phyloP scores from a whole-genome alignment of 768 basidiomycete species.

The Collybiopsis luxurians region DNA sequence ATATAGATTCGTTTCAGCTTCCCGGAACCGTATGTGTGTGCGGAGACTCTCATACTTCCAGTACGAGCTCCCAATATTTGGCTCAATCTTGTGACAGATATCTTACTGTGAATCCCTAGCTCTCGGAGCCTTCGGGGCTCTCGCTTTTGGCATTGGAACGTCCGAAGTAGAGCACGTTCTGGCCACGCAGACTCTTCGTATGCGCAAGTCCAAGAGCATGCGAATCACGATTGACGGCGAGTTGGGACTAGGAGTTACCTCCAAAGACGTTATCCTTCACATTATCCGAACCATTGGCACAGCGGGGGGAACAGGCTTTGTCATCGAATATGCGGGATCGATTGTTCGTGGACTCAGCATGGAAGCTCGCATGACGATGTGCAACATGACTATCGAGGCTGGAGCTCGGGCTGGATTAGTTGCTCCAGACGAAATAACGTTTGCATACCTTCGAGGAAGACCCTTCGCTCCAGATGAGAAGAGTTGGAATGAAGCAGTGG shows the following conservation, averaged over 20 bases:
- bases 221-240: slow-evolving; percentile 84
- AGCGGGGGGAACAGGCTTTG: slow-evolving; percentile 87
- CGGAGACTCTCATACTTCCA: slow-evolving; percentile 92
- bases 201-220: slow-evolving; percentile 91
- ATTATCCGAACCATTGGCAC: slow-evolving; percentile 91
- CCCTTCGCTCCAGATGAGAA: slow-evolving; percentile 82
- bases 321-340: slow-evolving; percentile 90
- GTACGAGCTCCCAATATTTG: slow-evolving; percentile 39
- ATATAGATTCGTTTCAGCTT: slow-evolving; percentile 35
- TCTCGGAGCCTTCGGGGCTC: slow-evolving; percentile 89
- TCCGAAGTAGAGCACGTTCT: slow-evolving; percentile 95
- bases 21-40: slow-evolving; percentile 84
- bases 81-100: slow-evolving; percentile 30
- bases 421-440: slow-evolving; percentile 88
- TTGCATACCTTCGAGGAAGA: slow-evolving; percentile 76
- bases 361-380: slow-evolving; percentile 89
- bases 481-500: slow-evolving; percentile 79
- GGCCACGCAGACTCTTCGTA: slow-evolving; percentile 86
- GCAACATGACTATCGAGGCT: slow-evolving; percentile 96
- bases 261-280: slow-evolving; percentile 88
- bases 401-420: slow-evolving; percentile 93
- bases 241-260: slow-evolving; percentile 76
- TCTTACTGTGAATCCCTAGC: slow-evolving; percentile 36
- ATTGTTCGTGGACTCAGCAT: slow-evolving; percentile 82
- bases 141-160: slow-evolving; percentile 92